Evolutionary conservation across 2,329 filamentous ascomycete species (phyloP), one percentile per base, ranked within the genome.

Genomic region (Pseudocercospora musae): DNA sequence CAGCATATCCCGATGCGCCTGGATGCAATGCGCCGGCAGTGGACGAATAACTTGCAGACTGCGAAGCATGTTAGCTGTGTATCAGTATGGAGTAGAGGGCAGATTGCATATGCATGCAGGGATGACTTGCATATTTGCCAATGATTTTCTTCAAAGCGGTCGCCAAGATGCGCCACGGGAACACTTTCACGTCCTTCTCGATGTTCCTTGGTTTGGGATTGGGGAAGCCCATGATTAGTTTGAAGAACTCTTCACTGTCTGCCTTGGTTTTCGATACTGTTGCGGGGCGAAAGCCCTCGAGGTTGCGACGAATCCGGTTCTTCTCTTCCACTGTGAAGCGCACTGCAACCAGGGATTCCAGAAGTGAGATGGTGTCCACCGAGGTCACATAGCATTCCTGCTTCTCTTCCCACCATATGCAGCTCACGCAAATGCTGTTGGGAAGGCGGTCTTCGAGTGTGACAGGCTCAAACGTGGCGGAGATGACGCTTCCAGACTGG

Each of bases 151-250:
- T 96, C 68, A 99, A 83, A 0, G 95, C 94, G 63, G 87, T 85
- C 54, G 86, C 85, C 49, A 99, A 83, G 63, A 95, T 91, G 77
- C 92, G 95, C 95, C 95, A 99, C 4, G 92, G 89, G 73, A 98
- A 99, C 11, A 98, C 95, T 79, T 99, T 99, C 74, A 99, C 93
- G 73, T 98, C 94, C 80, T 99, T 99, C 81, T 98, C 95, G 68
- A 99, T 99, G 74, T 98, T 97, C 66, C 95, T 85, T 18, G 95
- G 95, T 78, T 98, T 98, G 1, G 95, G 95, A 64, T 89, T 91
- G 11, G 92, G 92, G 74, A 98, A 98, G 1, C 87, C 91, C 95
- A 99, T 99, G 78, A 99, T 98, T 71, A 97, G 85, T 80, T 97
- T 97, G 87, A 98, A 98, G 77, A 98, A 98, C 59, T 96, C 92